Base-by-base conservation (phyloP, 768 basidiomycete species). In the Auricularia heimuer region DNA sequence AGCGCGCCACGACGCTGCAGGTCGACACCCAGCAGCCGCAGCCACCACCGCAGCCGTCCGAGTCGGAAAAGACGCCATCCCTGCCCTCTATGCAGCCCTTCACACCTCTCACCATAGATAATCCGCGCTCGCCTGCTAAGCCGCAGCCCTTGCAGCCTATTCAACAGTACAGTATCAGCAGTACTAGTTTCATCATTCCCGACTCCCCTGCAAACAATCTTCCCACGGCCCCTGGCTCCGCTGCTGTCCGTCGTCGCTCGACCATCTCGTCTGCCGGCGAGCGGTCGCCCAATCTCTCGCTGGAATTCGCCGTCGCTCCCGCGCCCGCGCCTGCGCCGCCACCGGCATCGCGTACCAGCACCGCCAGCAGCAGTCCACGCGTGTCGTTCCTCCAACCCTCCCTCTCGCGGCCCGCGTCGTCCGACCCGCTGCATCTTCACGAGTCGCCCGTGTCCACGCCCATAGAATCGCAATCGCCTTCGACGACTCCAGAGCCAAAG, bases 181-280 rank as follows among this genome's bases (percentile, higher is more conserved):
- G 39, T 42, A 42, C 6, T 51, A 51, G 47, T 51, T 69, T 54
- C 67, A 66, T 37, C 68, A 73, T 45, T 64, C 76, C 42, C 69
- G 75, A 71, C 67, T 71, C 37, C 75, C 81, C 56, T 79, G 80
- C 24, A 75, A 83, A 63, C 78, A 78, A 67, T 77, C 78, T 75
- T 83, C 82, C 6, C 79, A 77, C 47, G 47, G 6, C 47, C 47
- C 47, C 47, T 51, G 47, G 18, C 47, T 51, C 47, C 47, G 56
- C 56, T 60, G 56, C 24, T 14, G 24, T 60, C 7, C 24, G 56
- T 4, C 56, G 56, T 14, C 24, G 56, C 11, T 60, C 56, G 56
- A 60, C 56, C 8, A n/a, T n/a, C 56, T 34, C 56, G 7, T 34
- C 56, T 14, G 21, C 29, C 1, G 16, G 56, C 56, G 24, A 34